These are phyloP conservation scores for Cubamyces lactineus DNA, from an alignment of 768 basidiomycete genomes.

Conservation along the genomic window DNA sequence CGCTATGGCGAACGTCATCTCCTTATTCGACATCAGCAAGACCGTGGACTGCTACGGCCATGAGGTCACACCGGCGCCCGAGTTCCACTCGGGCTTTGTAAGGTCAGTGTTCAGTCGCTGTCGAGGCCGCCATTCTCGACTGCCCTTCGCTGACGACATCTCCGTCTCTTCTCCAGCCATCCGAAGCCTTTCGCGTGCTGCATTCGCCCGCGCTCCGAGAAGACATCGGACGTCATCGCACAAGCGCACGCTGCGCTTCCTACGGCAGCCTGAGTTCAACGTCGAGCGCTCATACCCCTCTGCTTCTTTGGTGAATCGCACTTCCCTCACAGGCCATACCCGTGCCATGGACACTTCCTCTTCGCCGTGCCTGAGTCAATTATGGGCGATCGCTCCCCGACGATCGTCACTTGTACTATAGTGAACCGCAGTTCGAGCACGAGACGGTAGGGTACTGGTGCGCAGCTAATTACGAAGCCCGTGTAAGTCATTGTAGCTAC, in stretches of 20 bases:
- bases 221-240: slow-evolving; percentile 24
- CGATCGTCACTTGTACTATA: too few relatives aligned
- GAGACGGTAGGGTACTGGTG: too few relatives aligned
- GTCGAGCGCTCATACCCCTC: neutral
- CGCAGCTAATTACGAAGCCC: too few relatives aligned
- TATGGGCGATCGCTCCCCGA: too few relatives aligned
- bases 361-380: too few relatives aligned
- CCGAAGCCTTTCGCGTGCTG: slow-evolving; percentile 52
- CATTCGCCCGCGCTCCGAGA: slow-evolving; percentile 45
- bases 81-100: slow-evolving; percentile 48
- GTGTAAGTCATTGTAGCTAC: too few relatives aligned
- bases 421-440: too few relatives aligned
- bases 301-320: too few relatives aligned
- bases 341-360: too few relatives aligned
- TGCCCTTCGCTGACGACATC: neutral
- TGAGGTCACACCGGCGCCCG: slow-evolving; percentile 42
- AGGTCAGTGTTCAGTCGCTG: slow-evolving; percentile 37
- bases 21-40: slow-evolving; percentile 49
- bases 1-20: slow-evolving; percentile 47
- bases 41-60: slow-evolving; percentile 46
- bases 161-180: slow-evolving; percentile 50
- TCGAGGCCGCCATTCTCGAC: neutral
- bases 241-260: slow-evolving; percentile 18
- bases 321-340: neutral
- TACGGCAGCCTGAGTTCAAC: neutral